Conservation (phyloP, 2,329 filamentous ascomycete genomes). For the Fusarium penzigii region DNA sequence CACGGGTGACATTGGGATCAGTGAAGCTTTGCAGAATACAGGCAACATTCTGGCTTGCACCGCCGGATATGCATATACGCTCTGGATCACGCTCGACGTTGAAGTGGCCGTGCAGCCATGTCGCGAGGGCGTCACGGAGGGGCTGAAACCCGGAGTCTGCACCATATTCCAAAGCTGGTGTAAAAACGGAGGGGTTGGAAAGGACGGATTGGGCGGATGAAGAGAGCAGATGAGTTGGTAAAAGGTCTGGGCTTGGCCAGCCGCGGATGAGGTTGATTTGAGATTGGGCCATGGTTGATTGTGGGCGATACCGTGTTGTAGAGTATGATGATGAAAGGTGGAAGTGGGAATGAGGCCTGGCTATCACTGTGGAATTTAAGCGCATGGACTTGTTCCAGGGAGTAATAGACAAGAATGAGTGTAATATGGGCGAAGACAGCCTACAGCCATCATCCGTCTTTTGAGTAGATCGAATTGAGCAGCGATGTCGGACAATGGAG, state of each 20-base stretch:
- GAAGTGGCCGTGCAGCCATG: constrained; percentile 71
- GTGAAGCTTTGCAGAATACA: constrained; percentile 78
- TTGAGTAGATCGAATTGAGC: not conserved
- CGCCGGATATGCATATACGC: constrained; percentile 79
- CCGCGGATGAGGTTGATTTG: constrained; percentile 67
- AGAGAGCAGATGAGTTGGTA: constrained; percentile 65
- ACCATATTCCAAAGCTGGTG: constrained; percentile 74
- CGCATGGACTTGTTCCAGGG: too few species aligned
- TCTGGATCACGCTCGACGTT: constrained; percentile 43
- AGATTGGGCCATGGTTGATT: constrained; percentile 22
- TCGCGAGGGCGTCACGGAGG: constrained; percentile 67
- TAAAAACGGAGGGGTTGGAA: constrained; percentile 56
- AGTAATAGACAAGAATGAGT: not conserved
- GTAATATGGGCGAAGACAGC: not conserved
- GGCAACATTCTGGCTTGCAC: constrained; percentile 80
- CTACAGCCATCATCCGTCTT: not conserved
- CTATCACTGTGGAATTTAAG: too few species aligned
- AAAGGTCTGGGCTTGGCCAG: constrained; percentile 64
- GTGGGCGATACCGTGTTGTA: constrained; percentile 13
- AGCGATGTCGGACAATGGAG: not conserved
- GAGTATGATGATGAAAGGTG: not conserved
- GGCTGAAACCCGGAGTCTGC: constrained; percentile 73
- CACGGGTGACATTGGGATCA: constrained; percentile 72
- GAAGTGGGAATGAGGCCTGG: not conserved
- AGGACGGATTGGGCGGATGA: constrained; percentile 63